Percentiles rank a stretch among this genome's conserved stretches.
Evolutionary conservation across 257 asterid genomes (phyloP).

Genomic region (Lycium ferocissimum): DNA sequence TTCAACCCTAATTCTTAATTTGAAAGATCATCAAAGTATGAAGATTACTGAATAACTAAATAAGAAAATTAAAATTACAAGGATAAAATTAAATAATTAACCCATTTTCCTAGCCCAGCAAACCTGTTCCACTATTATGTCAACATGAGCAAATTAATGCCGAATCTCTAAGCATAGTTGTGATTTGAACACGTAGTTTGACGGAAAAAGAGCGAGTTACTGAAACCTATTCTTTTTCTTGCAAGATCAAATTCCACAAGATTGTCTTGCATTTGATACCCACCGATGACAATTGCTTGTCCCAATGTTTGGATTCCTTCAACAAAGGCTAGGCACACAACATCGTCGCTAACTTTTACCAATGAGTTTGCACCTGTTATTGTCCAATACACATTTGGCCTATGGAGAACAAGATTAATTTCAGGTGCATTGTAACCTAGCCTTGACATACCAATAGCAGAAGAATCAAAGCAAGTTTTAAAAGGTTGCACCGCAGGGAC

Average conservation of each 20-base stretch:
- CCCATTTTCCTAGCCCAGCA: neutral
- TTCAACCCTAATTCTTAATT: neutral
- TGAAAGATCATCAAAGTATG: neutral
- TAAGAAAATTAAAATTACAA: neutral
- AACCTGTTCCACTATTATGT: neutral
- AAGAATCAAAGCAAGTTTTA: neutral
- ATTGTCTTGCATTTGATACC: slow-evolving; percentile 45
- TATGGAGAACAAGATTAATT: neutral
- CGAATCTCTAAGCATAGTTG: neutral
- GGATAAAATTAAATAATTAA: neutral
- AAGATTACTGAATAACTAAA: neutral
- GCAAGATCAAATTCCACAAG: neutral
- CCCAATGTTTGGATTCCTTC: slow-evolving; percentile 43
- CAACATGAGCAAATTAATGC: neutral
- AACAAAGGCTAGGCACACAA: slow-evolving; percentile 54
- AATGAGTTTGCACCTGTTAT: slow-evolving; percentile 47
- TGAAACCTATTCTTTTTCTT: neutral
- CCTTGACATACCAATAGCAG: neutral
- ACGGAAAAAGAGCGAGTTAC: slow-evolving; percentile 42
- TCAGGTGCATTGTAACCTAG: slow-evolving; percentile 15
- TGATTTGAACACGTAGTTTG: slow-evolving; percentile 48
- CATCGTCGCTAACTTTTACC: slow-evolving; percentile 41
- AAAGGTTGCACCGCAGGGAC: neutral
- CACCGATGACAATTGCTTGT: slow-evolving; percentile 49
- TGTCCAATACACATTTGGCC: slow-evolving; percentile 32